Evolutionary conservation across 345 rosid genomes (phyloP), one percentile per base, ranked within the genome.

Genomic region (Linum usitatissimum): DNA sequence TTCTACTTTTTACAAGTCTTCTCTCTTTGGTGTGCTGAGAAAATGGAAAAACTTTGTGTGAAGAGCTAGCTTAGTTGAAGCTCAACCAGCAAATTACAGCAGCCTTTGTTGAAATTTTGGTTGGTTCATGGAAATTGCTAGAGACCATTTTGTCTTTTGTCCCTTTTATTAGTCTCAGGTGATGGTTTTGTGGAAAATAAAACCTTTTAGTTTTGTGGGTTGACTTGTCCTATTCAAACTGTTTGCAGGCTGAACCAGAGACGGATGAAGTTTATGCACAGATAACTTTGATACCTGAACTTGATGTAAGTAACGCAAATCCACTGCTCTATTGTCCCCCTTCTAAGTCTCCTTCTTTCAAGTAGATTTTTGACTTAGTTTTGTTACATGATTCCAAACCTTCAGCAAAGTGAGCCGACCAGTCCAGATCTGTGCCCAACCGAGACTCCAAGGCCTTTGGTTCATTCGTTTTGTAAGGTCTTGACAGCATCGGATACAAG

Each of bases 181-280:
- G 28, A 20, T 53, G 19, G 51, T 15, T 57, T 19, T 36, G 38
- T 30, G 23, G 18, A 36, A 18, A 13, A 34, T 34, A 4, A 7
- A 34, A 5, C n/a, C 19, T 14, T 39, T 0, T 40, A 1, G 54
- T 34, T 34, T 34, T 34, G 38, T 0, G 38, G 38, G 38, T 23
- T 17, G 10, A 21, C 21, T 18, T 55, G 21, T 56, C 49, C 12
- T 64, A 53, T 51, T 63, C 62, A 8, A 67, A 53, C 61, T 73
- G 49, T 67, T 71, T 59, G 55, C 72, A 93, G 99, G 97, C 97
- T 15, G 99, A 90, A 75, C 94, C 74, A 76, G 99, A 93, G 40
- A 87, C 97, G 2, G 99, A 93, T 61, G 99, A 93, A 70, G 97
- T 93, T 21, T 93, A 90, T 83, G 91, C 97, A 13, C 97, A 84